phyloP scores from a whole-genome alignment of 202 grass and related monocot genomes.

The Panicum hallii region DNA sequence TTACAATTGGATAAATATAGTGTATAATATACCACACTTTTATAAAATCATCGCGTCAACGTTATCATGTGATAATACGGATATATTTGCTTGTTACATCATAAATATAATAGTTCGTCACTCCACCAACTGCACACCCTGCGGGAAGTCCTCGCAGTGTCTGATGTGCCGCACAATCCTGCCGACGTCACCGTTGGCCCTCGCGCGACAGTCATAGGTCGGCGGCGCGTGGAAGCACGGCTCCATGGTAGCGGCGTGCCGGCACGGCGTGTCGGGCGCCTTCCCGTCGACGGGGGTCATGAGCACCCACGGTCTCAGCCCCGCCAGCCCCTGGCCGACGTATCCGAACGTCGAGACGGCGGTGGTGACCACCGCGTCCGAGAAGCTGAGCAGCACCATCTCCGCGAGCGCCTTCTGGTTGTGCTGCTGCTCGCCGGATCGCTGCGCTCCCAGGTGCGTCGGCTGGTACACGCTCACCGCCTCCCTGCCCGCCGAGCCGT shows the following conservation, averaged over 20 bases:
- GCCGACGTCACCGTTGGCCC: constrained; percentile 27
- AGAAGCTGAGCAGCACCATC: constrained; percentile 67
- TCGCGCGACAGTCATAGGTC: constrained; percentile 41
- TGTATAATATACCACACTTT: too few relatives aligned
- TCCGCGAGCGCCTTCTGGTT: constrained; percentile 74
- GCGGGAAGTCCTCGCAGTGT: constrained; percentile 40
- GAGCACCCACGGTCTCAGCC: constrained; percentile 57
- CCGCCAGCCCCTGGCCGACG: constrained; percentile 64
- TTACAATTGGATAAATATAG: too few relatives aligned
- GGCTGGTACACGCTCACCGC: constrained; percentile 65
- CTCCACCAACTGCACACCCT: constrained; percentile 55
- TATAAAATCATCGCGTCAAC: too few relatives aligned
- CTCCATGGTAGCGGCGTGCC: constrained; percentile 46
- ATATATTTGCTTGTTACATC: too few relatives aligned
- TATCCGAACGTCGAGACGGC: constrained; percentile 73
- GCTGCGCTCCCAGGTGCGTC: constrained; percentile 51
- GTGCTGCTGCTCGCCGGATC: constrained; percentile 45
- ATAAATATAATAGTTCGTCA: constrained; percentile 6
- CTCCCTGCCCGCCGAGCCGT: constrained; percentile 36
- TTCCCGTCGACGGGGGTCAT: constrained; percentile 20
- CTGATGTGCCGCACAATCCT: constrained; percentile 18
- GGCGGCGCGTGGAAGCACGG: constrained; percentile 50
- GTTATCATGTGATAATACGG: too few relatives aligned
- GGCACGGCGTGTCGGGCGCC: constrained; percentile 41
- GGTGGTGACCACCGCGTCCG: constrained; percentile 55